A percentile compares a stretch with the other conserved stretches of the same genome.
Conservation (phyloP, 352 stramenopile genomes). For the Globisporangium nagaii region DNA sequence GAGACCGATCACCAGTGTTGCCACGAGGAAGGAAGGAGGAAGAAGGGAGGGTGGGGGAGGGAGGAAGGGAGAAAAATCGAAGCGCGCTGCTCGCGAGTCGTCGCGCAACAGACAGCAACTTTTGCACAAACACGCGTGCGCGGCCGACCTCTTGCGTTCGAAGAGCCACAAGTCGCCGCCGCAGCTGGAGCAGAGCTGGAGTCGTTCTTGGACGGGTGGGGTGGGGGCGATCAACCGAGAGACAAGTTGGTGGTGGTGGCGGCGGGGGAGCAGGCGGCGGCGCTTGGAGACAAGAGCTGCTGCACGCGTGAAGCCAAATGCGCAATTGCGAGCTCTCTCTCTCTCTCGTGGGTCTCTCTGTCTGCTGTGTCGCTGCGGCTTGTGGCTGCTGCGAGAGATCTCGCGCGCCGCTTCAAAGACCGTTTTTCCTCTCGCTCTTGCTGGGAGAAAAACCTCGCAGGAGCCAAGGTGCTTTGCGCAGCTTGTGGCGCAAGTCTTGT, state of each 20-base stretch:
- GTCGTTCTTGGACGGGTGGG: too few relatives aligned
- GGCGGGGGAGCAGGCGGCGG: background rate
- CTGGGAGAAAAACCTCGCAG: too few relatives aligned
- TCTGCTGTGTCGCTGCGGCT: background rate
- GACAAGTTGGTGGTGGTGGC: too few relatives aligned
- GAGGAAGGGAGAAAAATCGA: slow-evolving; percentile 2
- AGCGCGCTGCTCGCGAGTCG: slow-evolving; percentile 2
- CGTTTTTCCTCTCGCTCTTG: slow-evolving; percentile 1
- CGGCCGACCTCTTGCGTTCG: background rate
- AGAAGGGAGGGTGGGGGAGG: too few relatives aligned
- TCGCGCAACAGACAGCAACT: background rate
- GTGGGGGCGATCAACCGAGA: too few relatives aligned
- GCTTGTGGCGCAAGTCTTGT: too few relatives aligned
- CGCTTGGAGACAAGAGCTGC: background rate
- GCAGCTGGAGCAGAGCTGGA: too few relatives aligned
- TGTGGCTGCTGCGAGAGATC: background rate
- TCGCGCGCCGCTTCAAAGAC: slow-evolving; percentile 2
- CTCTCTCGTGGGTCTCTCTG: too few relatives aligned
- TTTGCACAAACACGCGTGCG: background rate
- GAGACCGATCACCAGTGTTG: background rate
- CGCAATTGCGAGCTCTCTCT: slow-evolving; percentile 3
- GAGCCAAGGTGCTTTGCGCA: background rate
- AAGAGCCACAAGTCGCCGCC: background rate
- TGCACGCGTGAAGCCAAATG: slow-evolving; percentile 10
- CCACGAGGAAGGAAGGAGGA: too few relatives aligned